Base-by-base conservation (phyloP, 352 stramenopile species). In the Phytophthora idaei region DNA sequence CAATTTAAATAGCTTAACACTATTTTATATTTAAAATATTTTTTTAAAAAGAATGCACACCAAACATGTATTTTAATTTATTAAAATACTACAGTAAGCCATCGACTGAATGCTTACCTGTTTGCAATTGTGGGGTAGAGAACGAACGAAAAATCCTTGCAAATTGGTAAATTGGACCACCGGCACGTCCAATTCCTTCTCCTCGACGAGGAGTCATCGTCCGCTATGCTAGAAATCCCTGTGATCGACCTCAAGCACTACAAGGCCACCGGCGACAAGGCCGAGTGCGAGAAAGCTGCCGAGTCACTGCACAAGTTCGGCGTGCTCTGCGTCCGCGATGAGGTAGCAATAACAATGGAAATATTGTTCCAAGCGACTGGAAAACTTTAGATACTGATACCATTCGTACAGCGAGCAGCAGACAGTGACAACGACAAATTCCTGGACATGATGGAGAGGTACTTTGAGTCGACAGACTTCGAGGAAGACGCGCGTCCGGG, bases 361-460 rank as follows among this genome's bases (percentile, higher is more conserved):
- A 39, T 7, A 29, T 29, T 28, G 4, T 29, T 21, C 21, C 21
- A 21, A 21, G 21, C 21, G 21, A 21, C 21, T 21, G 42, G 42
- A 17, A 65, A 36, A 14, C 2, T 59, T 31, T 42, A 9, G 27
- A 47, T 2, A 39, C 49, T 71, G 9, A 61, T 55, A 14, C 12
- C 12, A 11, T 59, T 58, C 25, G 5, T 64, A 10, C 41, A 89
- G 80, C 87, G 87, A 55, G 85, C 83, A 12, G 79, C 69, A 42
- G 82, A 93, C 63, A 67, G 50, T n/a, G 81, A 94, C 73, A 94
- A 94, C 52, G 77, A 87, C 39, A 81, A 60, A 53, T 98, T 98
- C 71, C 78, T 98, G 11, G 80, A 97, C 76, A 94, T 97, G 84
- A 97, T 98, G 89, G 93, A 98, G 75, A 80, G 73, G 3, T 98